Conservation (phyloP, 371 early-diverging fungal species). For the Cokeromyces recurvatus region DNA sequence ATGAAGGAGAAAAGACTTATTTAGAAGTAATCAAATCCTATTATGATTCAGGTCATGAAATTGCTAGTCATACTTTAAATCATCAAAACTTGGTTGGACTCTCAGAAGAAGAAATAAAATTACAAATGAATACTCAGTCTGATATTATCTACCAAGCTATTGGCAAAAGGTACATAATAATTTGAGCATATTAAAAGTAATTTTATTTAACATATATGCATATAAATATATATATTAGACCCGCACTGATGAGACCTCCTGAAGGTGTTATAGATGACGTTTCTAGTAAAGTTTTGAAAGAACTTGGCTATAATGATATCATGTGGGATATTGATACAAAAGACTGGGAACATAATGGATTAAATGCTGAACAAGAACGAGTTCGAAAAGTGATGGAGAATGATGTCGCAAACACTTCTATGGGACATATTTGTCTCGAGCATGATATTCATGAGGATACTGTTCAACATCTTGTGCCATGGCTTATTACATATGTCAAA, state of each 20-base stretch:
- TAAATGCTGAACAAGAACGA: constrained; percentile 12
- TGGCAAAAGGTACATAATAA: constrained; percentile 11
- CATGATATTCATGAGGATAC: constrained; percentile 39
- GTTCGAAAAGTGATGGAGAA: constrained; percentile 13
- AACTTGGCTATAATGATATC: constrained; percentile 43
- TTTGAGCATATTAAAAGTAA: not conserved
- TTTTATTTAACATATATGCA: no score
- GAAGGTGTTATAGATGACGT: constrained; percentile 35
- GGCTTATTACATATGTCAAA: constrained; percentile 28
- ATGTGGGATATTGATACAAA: constrained; percentile 56
- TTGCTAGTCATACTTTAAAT: constrained; percentile 22
- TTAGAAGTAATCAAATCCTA: constrained; percentile 19
- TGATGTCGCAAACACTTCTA: constrained; percentile 5
- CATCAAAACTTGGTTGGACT: constrained; percentile 13
- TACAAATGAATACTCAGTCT: constrained; percentile 17
- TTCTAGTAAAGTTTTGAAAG: constrained; percentile 31
- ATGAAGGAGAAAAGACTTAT: constrained; percentile 18
- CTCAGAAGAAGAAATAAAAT: constrained; percentile 6
- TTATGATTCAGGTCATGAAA: constrained; percentile 18
- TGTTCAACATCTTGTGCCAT: constrained; percentile 33
- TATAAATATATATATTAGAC: no score
- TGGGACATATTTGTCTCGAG: constrained; percentile 39
- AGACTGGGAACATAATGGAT: constrained; percentile 37
- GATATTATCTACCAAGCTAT: constrained; percentile 21
- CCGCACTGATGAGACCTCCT: constrained; percentile 44